These are phyloP conservation scores for Ophiostoma tasmaniense DNA, from an alignment of 2,329 filamentous ascomycete genomes.

Conservation along the genomic window DNA sequence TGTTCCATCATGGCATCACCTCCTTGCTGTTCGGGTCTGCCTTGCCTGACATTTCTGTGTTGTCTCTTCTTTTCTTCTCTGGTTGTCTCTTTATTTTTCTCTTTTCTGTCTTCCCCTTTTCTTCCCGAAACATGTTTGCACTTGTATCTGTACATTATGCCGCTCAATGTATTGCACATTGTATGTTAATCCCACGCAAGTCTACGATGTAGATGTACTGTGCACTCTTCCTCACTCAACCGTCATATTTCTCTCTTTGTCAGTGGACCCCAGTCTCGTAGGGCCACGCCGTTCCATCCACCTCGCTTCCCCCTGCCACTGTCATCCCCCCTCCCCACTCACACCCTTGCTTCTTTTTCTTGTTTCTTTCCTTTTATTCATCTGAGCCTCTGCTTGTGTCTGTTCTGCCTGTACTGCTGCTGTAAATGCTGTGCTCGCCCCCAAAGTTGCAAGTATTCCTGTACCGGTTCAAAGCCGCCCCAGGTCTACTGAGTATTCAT, in stretches of 20 bases:
- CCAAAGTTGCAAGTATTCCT: not conserved
- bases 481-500: not conserved
- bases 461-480: not conserved
- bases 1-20: not conserved
- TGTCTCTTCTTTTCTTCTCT: not conserved
- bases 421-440: too few species aligned
- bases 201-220: not conserved
- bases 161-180: not conserved
- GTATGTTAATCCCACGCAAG: not conserved
- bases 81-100: not conserved
- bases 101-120: not conserved
- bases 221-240: not conserved
- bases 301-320: slow-evolving; percentile 13
- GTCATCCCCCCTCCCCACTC: slow-evolving; percentile 6
- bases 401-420: too few species aligned
- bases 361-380: not conserved
- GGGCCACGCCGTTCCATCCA: slow-evolving; percentile 9
- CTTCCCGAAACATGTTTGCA: not conserved
- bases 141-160: too few species aligned
- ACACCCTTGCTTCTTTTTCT: not conserved
- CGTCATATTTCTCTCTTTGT: not conserved
- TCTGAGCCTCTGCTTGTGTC: not conserved
- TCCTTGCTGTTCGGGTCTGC: not conserved
- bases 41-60: not conserved
- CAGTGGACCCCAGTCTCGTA: not conserved